Evolutionary conservation across 202 grass and related monocot genomes (phyloP).

Genomic region (Elaeis oleifera): DNA sequence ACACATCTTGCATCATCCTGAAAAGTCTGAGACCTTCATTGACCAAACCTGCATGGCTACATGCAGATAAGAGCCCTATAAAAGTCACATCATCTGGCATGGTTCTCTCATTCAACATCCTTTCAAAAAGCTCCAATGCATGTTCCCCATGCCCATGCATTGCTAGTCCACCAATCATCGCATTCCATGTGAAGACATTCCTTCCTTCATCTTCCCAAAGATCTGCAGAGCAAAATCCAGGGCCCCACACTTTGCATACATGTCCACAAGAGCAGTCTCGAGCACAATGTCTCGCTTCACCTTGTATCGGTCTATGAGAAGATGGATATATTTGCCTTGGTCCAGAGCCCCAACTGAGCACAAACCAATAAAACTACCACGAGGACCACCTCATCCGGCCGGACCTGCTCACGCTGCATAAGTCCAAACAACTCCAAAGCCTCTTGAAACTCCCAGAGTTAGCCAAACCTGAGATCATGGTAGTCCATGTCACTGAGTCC

Average conservation of each 20-base stretch:
- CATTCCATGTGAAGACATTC: constrained; percentile 18
- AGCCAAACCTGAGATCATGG: constrained; percentile 12
- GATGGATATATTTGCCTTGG: constrained; percentile 13
- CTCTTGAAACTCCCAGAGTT: neutral
- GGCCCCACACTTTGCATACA: constrained; percentile 13
- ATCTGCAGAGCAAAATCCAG: constrained; percentile 9
- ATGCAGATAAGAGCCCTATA: constrained; percentile 14
- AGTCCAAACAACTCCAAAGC: constrained; percentile 10
- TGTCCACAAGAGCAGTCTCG: constrained; percentile 3
- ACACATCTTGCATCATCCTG: constrained; percentile 9
- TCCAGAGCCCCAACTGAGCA: constrained; percentile 6
- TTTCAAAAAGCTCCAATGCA: neutral
- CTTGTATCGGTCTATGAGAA: neutral
- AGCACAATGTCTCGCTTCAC: constrained; percentile 6
- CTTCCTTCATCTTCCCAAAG: constrained; percentile 9
- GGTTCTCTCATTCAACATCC: constrained; percentile 3
- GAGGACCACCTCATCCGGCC: constrained; percentile 6
- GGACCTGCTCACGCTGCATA: neutral
- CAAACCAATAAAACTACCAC: constrained; percentile 6
- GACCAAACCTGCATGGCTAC: constrained; percentile 8
- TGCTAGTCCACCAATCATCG: constrained; percentile 5
- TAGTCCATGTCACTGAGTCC: constrained; percentile 9
- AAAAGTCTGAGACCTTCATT: neutral
- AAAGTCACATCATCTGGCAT: constrained; percentile 12
- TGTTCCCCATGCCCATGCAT: constrained; percentile 7